phyloP scores from a whole-genome alignment of 148 eudicot genomes.

The Cornus controversa region DNA sequence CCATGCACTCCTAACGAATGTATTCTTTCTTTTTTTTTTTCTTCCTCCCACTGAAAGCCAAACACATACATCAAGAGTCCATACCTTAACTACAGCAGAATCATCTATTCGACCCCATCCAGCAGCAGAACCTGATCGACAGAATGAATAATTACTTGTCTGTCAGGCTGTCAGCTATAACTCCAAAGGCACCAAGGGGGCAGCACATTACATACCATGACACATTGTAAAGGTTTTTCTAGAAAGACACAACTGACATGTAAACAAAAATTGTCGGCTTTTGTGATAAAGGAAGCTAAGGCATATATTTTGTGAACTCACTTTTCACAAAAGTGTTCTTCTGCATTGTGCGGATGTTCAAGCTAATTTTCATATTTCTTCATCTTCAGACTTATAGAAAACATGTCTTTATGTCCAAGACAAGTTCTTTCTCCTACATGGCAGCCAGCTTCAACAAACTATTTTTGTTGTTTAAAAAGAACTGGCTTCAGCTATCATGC shows the following conservation, averaged over 20 bases:
- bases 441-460: neutral
- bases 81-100: slow-evolving; percentile 95
- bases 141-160: slow-evolving; percentile 24
- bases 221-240: neutral
- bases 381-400: neutral
- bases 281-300: neutral
- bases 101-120: slow-evolving; percentile 98
- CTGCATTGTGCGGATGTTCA: neutral
- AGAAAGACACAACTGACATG: neutral
- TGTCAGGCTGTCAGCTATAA: slow-evolving; percentile 8
- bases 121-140: slow-evolving; percentile 89
- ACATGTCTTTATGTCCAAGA: neutral
- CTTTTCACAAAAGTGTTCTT: neutral
- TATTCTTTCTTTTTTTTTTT: neutral
- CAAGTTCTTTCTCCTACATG: neutral
- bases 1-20: neutral
- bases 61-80: neutral
- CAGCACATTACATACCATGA: neutral
- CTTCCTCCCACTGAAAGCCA: neutral
- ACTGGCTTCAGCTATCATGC: neutral
- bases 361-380: neutral
- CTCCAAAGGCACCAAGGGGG: neutral
- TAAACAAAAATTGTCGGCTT: neutral
- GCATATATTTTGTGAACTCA: neutral
- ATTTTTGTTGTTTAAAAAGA: neutral